phyloP scores from a whole-genome alignment of 139 green algal genomes.

The Parachlorella kessleri region DNA sequence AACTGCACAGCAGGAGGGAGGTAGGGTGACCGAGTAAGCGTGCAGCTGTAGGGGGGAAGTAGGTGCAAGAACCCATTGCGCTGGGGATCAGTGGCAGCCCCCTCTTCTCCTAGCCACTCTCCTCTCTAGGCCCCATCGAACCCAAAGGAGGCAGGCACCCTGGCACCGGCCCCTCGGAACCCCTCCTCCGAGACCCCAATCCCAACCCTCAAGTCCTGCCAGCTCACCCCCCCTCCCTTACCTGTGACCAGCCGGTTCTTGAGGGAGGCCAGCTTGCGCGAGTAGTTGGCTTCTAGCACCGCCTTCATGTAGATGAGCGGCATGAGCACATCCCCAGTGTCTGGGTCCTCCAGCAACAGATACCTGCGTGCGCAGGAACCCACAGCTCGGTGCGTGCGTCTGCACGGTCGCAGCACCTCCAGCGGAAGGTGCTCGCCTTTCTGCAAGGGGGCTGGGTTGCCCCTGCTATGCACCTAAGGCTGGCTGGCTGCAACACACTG shows the following conservation, averaged over 20 bases:
- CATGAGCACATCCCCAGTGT: slow-evolving; percentile 69
- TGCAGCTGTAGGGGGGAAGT: not conserved
- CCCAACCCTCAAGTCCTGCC: too few relatives aligned
- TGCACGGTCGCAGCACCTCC: not conserved
- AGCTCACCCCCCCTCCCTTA: too few relatives aligned
- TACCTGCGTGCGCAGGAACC: slow-evolving; percentile 31
- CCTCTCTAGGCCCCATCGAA: too few relatives aligned
- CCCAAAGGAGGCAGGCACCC: too few relatives aligned
- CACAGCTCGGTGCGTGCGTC: not conserved
- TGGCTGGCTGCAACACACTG: too few relatives aligned
- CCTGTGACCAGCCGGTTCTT: slow-evolving; percentile 52
- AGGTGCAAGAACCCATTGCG: too few relatives aligned
- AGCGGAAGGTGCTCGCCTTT: too few relatives aligned
- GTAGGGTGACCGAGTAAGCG: not conserved
- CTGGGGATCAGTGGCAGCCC: too few relatives aligned
- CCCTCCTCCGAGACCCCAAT: too few relatives aligned
- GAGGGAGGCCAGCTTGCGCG: slow-evolving; percentile 55
- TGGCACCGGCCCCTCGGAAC: too few relatives aligned
- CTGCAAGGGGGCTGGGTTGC: not conserved
- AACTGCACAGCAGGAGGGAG: not conserved
- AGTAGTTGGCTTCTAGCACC: slow-evolving; percentile 63
- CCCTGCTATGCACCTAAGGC: not conserved
- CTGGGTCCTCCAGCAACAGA: slow-evolving; percentile 61
- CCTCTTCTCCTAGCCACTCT: too few relatives aligned
- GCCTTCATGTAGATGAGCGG: slow-evolving; percentile 68